A percentile compares a stretch with the other conserved stretches of the same genome.
Conservation (phyloP, 2,329 filamentous ascomycete genomes). For the Dactylella cylindrospora region DNA sequence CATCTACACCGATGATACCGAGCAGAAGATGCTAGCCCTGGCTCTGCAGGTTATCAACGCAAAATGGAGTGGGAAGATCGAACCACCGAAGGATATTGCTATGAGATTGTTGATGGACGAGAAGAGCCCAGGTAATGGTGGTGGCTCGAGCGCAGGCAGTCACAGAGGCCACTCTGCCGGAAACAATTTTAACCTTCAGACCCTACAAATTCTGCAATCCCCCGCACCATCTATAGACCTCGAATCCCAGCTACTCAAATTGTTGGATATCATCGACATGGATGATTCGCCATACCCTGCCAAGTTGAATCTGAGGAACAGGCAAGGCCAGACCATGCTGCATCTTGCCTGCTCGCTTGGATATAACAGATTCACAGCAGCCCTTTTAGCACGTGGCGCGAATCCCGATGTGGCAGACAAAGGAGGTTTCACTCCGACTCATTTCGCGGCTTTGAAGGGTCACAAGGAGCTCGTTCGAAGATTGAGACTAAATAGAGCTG, state of each 20-base stretch:
- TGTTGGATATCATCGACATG: conserved; percentile 76
- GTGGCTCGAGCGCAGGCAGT: conserved; percentile 51
- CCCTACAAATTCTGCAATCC: conserved; percentile 37
- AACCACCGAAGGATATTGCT: conserved; percentile 65
- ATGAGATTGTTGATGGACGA: conserved; percentile 63
- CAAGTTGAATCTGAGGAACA: conserved; percentile 65
- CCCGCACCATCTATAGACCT: conserved; percentile 56
- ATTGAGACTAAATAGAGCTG: conserved; percentile 71
- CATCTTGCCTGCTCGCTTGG: conserved; percentile 76
- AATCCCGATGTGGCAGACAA: conserved; percentile 73
- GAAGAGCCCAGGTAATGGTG: conserved; percentile 49
- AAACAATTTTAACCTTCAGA: conserved; percentile 45
- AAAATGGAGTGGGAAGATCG: conserved; percentile 65
- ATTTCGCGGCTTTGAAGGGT: conserved; percentile 75
- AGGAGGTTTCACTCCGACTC: conserved; percentile 78
- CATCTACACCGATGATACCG: conserved; percentile 72
- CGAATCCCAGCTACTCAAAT: conserved; percentile 69
- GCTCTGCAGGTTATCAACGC: conserved; percentile 66
- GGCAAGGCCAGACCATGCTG: conserved; percentile 76
- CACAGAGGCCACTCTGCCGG: conserved; percentile 49
- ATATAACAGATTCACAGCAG: conserved; percentile 72
- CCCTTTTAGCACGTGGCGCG: conserved; percentile 74
- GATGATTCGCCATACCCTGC: conserved; percentile 71
- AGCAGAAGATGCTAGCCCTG: conserved; percentile 68
- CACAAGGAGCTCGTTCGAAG: conserved; percentile 74